A percentile compares a stretch with the other conserved stretches of the same genome.
Evolutionary conservation across 345 rosid species (phyloP).

Genomic region (Eucalyptus dawsonii): DNA sequence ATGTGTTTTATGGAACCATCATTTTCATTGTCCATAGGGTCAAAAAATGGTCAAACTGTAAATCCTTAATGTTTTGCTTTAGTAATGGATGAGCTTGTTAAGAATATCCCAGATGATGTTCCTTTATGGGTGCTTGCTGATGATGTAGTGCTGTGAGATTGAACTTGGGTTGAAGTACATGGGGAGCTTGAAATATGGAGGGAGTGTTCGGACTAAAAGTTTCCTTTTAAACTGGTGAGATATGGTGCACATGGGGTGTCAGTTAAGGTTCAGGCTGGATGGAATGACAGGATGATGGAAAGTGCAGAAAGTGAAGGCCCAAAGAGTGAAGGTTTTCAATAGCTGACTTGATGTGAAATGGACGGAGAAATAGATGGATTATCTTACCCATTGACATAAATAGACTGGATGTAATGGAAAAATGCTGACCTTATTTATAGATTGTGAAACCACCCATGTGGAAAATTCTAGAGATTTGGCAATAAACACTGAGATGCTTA

Average conservation of each 20-base stretch:
- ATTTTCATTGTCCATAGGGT: neutral
- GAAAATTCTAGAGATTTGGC: neutral
- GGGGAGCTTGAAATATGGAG: neutral
- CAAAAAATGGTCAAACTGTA: neutral
- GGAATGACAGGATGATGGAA: neutral
- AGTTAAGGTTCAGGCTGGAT: neutral
- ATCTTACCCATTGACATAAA: neutral
- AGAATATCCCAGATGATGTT: neutral
- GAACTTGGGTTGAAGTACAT: neutral
- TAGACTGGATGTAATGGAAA: neutral
- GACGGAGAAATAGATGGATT: neutral
- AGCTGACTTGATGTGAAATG: neutral
- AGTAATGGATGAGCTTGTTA: neutral
- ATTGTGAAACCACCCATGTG: neutral
- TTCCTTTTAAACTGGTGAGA: neutral
- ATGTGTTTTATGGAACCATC: neutral
- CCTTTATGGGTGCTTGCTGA: neutral
- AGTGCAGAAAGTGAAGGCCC: neutral
- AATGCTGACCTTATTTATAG: neutral
- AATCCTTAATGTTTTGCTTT: neutral
- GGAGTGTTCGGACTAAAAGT: neutral
- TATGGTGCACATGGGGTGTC: neutral
- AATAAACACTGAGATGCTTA: neutral
- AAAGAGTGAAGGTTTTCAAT: neutral
- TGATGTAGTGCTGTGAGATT: neutral